Evolutionary conservation across 2,329 filamentous ascomycete genomes (phyloP).

Genomic region (Didymella lethalis): DNA sequence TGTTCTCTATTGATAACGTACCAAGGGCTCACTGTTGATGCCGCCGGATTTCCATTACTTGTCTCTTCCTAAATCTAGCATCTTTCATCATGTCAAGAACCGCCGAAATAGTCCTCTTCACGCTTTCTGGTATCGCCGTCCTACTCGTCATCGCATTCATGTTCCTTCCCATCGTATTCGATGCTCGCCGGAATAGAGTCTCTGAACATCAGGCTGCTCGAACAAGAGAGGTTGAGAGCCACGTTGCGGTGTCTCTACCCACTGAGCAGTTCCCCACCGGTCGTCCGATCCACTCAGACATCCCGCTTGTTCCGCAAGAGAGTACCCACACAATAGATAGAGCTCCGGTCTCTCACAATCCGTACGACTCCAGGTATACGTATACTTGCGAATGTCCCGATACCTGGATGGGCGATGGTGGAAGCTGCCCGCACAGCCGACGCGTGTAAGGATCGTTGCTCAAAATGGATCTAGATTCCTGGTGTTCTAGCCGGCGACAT

Average conservation of each 20-base stretch:
- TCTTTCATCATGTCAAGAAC: neutral
- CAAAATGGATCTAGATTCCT: too few species aligned
- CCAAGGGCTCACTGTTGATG: neutral
- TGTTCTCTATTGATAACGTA: neutral
- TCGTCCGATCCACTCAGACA: neutral
- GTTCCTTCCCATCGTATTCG: neutral
- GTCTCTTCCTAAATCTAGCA: neutral
- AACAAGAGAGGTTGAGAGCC: neutral
- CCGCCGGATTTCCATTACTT: neutral
- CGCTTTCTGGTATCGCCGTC: neutral
- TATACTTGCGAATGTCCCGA: neutral
- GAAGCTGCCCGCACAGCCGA: neutral
- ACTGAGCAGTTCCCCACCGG: neutral
- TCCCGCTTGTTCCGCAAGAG: neutral
- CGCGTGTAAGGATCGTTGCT: too few species aligned
- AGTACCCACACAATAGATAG: neutral
- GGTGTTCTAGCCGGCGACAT: too few species aligned
- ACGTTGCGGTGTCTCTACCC: too few species aligned
- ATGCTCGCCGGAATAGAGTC: neutral
- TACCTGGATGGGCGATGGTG: constrained; percentile 4
- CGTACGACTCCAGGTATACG: neutral
- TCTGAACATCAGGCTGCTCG: neutral
- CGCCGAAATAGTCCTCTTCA: neutral
- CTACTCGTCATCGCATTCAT: neutral
- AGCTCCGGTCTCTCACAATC: neutral